These are phyloP conservation scores for Trichoderma oligosporum DNA, from an alignment of 2,329 filamentous ascomycete species.

Conservation along the genomic window DNA sequence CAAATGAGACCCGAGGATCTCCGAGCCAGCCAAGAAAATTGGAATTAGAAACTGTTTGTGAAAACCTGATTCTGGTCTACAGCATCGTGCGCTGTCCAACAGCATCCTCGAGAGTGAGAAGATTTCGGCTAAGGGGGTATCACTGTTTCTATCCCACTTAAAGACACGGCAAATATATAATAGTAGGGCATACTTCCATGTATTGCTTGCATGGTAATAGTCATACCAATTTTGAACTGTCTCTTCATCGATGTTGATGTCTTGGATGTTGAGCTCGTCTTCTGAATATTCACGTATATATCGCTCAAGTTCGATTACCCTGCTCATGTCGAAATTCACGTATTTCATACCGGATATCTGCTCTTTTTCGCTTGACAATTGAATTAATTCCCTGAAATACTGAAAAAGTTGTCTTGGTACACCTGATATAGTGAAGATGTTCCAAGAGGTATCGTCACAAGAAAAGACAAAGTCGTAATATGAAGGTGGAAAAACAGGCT, in stretches of 20 bases:
- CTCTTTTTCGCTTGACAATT: constrained; percentile 16
- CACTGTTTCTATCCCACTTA: constrained; percentile 10
- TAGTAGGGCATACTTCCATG: constrained; percentile 16
- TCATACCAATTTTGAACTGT: constrained; percentile 12
- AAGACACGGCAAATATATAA: constrained; percentile 16
- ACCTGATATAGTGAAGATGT: constrained; percentile 12
- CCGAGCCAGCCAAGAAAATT: constrained; percentile 5
- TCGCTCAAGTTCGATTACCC: constrained; percentile 16
- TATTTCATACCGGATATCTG: constrained; percentile 16
- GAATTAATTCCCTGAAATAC: constrained; percentile 13
- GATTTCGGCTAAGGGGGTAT: background rate
- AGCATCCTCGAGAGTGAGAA: constrained; percentile 1
- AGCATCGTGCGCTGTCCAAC: constrained; percentile 15
- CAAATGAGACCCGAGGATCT: constrained; percentile 12
- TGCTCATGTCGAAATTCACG: constrained; percentile 11
- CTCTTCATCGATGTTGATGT: constrained; percentile 1
- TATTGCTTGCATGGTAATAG: constrained; percentile 9
- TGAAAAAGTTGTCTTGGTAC: constrained; percentile 16
- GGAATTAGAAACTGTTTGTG: constrained; percentile 17
- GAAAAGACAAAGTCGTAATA: constrained; percentile 14
- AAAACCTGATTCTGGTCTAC: constrained; percentile 3
- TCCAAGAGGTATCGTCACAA: background rate
- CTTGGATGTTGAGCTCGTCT: background rate
- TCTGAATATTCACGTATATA: constrained; percentile 6
- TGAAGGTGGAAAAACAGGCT: constrained; percentile 4